A percentile compares a stretch with the other conserved stretches of the same genome.
phyloP scores from a whole-genome alignment of 2,329 filamentous ascomycete genomes.

The Huntiella decipiens region DNA sequence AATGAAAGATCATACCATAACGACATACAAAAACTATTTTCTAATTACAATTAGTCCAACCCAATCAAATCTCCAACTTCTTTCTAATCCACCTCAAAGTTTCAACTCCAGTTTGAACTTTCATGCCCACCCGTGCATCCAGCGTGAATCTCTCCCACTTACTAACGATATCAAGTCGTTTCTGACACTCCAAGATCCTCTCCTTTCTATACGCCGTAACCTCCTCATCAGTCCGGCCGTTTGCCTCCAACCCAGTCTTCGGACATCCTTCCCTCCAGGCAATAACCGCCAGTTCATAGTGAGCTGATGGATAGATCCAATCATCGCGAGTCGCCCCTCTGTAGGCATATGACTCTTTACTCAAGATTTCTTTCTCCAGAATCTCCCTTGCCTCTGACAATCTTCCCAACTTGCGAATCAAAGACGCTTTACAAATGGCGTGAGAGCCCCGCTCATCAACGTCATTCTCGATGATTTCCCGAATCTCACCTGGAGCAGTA shows the following conservation, averaged over 20 bases:
- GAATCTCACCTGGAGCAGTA: slow-evolving; percentile 20
- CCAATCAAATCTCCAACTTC: slow-evolving; percentile 17
- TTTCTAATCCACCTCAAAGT: slow-evolving; percentile 38
- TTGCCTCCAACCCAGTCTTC: slow-evolving; percentile 15
- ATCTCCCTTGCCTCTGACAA: slow-evolving; percentile 45
- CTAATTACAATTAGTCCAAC: too few relatives aligned
- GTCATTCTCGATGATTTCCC: slow-evolving; percentile 29
- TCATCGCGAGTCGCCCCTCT: slow-evolving; percentile 46
- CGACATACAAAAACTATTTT: too few relatives aligned
- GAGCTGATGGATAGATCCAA: slow-evolving; percentile 52
- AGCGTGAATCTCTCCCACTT: slow-evolving; percentile 55
- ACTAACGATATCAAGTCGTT: slow-evolving; percentile 46
- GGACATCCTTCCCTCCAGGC: slow-evolving; percentile 51
- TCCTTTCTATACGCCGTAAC: slow-evolving; percentile 22
- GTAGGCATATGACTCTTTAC: slow-evolving; percentile 35
- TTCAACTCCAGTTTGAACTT: slow-evolving; percentile 49
- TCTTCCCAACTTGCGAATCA: slow-evolving; percentile 43
- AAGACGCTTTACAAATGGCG: slow-evolving; percentile 44
- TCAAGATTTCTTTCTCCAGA: slow-evolving; percentile 45
- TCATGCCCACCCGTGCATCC: slow-evolving; percentile 56
- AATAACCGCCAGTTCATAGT: slow-evolving; percentile 74
- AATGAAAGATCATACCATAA: too few relatives aligned
- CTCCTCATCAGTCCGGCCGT: not conserved
- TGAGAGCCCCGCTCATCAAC: slow-evolving; percentile 45
- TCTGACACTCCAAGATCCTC: slow-evolving; percentile 41